phyloP scores from a whole-genome alignment of 2,329 filamentous ascomycete species.

The Sclerotiophoma versabilis region DNA sequence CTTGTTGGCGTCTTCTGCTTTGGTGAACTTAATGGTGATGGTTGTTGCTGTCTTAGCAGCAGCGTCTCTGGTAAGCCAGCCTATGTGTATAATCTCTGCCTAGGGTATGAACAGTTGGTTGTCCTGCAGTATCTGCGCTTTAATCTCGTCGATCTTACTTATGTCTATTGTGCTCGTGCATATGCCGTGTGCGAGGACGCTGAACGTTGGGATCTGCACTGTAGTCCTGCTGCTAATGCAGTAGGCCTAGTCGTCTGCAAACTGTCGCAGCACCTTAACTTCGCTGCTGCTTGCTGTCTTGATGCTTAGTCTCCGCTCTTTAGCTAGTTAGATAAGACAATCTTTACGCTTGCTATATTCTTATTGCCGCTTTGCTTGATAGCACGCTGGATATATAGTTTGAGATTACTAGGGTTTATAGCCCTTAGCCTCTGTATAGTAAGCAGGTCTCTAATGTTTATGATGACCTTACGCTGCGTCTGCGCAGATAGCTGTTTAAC shows the following conservation, averaged over 20 bases:
- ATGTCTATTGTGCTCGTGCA: constrained; percentile 25
- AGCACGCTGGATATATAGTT: constrained; percentile 23
- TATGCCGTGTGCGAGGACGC: constrained; percentile 23
- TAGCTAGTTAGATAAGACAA: constrained; percentile 28
- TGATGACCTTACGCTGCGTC: constrained; percentile 24
- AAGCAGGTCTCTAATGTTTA: constrained; percentile 22
- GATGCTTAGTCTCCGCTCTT: constrained; percentile 29
- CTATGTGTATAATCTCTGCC: constrained; percentile 22
- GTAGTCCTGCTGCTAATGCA: constrained; percentile 13
- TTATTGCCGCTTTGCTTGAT: constrained; percentile 25
- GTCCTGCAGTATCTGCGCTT: constrained; percentile 22
- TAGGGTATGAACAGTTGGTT: constrained; percentile 25
- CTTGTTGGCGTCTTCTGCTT: constrained; percentile 26
- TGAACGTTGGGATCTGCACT: constrained; percentile 19
- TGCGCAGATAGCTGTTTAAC: constrained; percentile 12
- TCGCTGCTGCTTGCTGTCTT: constrained; percentile 15
- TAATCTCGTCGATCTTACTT: constrained; percentile 23
- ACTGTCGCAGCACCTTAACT: constrained; percentile 6
- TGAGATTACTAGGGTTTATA: constrained; percentile 22
- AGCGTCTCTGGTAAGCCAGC: constrained; percentile 17
- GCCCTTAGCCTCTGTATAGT: constrained; percentile 23
- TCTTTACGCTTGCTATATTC: constrained; percentile 24
- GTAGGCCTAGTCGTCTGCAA: constrained; percentile 23
- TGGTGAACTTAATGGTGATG: constrained; percentile 24
- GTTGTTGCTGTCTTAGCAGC: constrained; percentile 14